Percentiles rank a stretch among this genome's conserved stretches.
phyloP scores from a whole-genome alignment of 2,329 filamentous ascomycete species.

The Aspergillus aculeatinus region DNA sequence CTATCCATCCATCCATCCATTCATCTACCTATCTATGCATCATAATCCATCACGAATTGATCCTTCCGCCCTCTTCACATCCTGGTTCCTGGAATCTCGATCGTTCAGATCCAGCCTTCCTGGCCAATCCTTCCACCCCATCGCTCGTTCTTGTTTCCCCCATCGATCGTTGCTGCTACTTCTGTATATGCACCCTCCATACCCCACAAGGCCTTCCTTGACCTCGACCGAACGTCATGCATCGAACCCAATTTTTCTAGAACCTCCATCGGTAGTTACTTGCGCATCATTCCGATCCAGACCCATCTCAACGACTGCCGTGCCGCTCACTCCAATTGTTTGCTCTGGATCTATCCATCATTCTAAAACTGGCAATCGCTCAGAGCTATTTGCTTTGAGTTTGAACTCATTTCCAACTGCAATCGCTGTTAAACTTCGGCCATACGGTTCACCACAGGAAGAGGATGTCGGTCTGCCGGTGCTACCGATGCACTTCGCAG shows the following conservation, averaged over 20 bases:
- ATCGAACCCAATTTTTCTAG: background rate
- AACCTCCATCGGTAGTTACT: background rate
- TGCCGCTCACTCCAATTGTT: background rate
- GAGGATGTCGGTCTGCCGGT: constrained; percentile 5
- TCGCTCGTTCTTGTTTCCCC: background rate
- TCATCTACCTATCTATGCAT: background rate
- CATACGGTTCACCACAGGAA: constrained; percentile 3
- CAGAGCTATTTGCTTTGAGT: background rate
- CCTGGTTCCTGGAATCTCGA: background rate
- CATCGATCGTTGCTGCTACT: background rate
- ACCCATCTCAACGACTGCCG: background rate
- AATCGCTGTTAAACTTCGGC: background rate
- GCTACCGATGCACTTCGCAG: constrained; percentile 5
- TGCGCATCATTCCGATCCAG: background rate
- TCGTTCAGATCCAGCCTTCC: background rate
- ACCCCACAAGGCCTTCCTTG: background rate
- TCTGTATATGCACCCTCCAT: background rate
- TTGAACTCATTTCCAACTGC: background rate
- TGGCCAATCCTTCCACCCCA: background rate
- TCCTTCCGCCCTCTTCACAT: background rate
- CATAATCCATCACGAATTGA: background rate
- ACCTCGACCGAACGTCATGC: background rate
- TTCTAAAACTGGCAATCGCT: background rate
- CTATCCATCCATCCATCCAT: background rate
- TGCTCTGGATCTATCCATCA: background rate